These are phyloP conservation scores for Aspergillus pseudoterreus DNA, from an alignment of 2,329 filamentous ascomycete species.

Conservation along the genomic window DNA sequence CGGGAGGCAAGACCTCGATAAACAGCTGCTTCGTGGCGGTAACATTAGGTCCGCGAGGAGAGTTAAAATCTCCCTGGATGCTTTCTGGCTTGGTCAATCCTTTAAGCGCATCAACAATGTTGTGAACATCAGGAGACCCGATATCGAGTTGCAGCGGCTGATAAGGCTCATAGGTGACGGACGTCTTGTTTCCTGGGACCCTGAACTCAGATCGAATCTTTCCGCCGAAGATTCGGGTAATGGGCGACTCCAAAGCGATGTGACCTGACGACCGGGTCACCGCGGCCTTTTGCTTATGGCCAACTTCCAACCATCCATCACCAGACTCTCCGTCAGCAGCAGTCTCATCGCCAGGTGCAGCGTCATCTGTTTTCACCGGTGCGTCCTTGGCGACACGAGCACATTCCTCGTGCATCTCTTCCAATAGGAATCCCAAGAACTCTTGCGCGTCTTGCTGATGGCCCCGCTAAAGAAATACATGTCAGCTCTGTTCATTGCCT, in stretches of 20 bases:
- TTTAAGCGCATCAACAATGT: constrained; percentile 86
- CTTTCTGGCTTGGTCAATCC: constrained; percentile 79
- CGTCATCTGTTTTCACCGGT: constrained; percentile 41
- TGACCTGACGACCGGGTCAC: constrained; percentile 82
- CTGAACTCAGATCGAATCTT: constrained; percentile 84
- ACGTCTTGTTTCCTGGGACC: constrained; percentile 81
- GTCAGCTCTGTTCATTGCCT: not conserved
- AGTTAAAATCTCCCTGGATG: constrained; percentile 79
- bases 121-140: constrained; percentile 77
- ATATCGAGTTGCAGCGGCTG: constrained; percentile 95
- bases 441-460: constrained; percentile 98
- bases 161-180: constrained; percentile 88
- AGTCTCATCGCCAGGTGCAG: constrained; percentile 27
- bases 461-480: constrained; percentile 58
- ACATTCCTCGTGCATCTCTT: constrained; percentile 91
- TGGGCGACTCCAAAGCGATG: constrained; percentile 68
- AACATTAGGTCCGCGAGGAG: constrained; percentile 70
- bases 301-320: constrained; percentile 91
- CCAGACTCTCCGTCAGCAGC: constrained; percentile 39
- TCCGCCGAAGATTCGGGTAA: constrained; percentile 93
- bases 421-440: constrained; percentile 88
- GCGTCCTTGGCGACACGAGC: constrained; percentile 66
- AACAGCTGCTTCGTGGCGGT: constrained; percentile 90
- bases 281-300: constrained; percentile 81
- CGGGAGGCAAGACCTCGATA: constrained; percentile 84